These are phyloP conservation scores for Choanephora cucurbitarum DNA, from an alignment of 371 early-diverging fungal genomes.

Conservation along the genomic window DNA sequence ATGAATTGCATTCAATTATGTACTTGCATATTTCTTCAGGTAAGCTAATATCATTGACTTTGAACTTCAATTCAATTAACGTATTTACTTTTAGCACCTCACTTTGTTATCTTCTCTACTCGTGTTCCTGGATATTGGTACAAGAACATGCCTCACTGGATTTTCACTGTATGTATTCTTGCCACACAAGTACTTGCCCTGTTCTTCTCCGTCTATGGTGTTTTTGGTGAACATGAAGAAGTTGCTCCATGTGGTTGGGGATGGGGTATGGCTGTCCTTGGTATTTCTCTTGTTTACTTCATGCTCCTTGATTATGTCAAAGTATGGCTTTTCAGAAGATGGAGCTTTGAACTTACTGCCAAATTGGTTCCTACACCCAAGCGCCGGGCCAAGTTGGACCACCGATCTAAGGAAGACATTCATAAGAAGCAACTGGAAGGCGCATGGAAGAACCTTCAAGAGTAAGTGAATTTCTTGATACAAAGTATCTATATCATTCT, in stretches of 20 bases:
- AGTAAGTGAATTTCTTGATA: slow-evolving; percentile 14
- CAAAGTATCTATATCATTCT: background rate
- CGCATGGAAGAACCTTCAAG: slow-evolving; percentile 26
- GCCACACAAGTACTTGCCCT: slow-evolving; percentile 90
- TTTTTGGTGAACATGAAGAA: slow-evolving; percentile 46
- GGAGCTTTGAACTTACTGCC: slow-evolving; percentile 69
- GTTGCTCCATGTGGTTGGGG: slow-evolving; percentile 56
- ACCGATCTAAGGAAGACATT: slow-evolving; percentile 43
- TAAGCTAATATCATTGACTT: slow-evolving; percentile 9
- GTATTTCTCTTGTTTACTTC: slow-evolving; percentile 69
- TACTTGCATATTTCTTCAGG: slow-evolving; percentile 89
- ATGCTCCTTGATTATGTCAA: slow-evolving; percentile 86
- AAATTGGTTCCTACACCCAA: slow-evolving; percentile 65
- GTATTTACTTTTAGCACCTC: slow-evolving; percentile 60
- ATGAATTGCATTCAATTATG: slow-evolving; percentile 79
- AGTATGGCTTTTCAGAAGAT: slow-evolving; percentile 74
- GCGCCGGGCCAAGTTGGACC: slow-evolving; percentile 59
- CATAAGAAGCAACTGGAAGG: slow-evolving; percentile 37
- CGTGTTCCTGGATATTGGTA: slow-evolving; percentile 85
- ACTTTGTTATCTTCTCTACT: slow-evolving; percentile 92
- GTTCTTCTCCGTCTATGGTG: slow-evolving; percentile 84
- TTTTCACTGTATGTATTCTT: slow-evolving; percentile 61
- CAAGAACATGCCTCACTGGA: slow-evolving; percentile 47
- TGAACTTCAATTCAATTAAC: background rate
- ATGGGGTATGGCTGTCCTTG: slow-evolving; percentile 67